Evolutionary conservation across 2,329 filamentous ascomycete species (phyloP).

Genomic region (Aspergillus quadricinctus): DNA sequence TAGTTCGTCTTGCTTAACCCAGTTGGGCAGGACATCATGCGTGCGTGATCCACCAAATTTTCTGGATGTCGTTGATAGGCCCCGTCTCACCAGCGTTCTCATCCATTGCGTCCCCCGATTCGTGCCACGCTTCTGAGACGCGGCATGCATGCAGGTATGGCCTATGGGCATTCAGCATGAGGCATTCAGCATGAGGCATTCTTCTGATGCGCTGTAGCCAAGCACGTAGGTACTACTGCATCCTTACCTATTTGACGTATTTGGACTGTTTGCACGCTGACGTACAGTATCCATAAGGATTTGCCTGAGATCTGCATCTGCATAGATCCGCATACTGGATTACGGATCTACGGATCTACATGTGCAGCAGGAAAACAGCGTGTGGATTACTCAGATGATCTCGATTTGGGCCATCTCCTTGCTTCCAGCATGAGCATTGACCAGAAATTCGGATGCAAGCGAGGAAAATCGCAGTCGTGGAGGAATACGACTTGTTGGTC

Average conservation of each 20-base stretch:
- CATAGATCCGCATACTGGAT: not conserved
- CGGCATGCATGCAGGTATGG: no score
- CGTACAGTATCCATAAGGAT: not conserved
- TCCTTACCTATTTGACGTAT: not conserved
- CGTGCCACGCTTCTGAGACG: no score
- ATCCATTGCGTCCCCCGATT: no score
- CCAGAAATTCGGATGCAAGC: not conserved
- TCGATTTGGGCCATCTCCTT: not conserved
- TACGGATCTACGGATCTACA: not conserved
- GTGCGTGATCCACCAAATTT: not conserved
- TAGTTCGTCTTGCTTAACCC: not conserved
- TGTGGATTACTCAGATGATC: not conserved
- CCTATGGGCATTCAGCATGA: no score
- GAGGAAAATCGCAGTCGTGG: not conserved
- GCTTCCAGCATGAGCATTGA: not conserved
- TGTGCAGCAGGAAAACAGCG: not conserved
- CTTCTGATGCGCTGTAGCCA: not conserved
- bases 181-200: no score
- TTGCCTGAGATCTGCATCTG: not conserved
- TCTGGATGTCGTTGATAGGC: not conserved
- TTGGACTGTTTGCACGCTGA: not conserved
- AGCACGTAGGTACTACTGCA: not conserved
- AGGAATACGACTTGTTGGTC: no score
- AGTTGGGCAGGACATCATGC: not conserved
- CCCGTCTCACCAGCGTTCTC: no score